Base-by-base conservation (phyloP, 176 grass and related monocot species). In the Avena insularis region DNA sequence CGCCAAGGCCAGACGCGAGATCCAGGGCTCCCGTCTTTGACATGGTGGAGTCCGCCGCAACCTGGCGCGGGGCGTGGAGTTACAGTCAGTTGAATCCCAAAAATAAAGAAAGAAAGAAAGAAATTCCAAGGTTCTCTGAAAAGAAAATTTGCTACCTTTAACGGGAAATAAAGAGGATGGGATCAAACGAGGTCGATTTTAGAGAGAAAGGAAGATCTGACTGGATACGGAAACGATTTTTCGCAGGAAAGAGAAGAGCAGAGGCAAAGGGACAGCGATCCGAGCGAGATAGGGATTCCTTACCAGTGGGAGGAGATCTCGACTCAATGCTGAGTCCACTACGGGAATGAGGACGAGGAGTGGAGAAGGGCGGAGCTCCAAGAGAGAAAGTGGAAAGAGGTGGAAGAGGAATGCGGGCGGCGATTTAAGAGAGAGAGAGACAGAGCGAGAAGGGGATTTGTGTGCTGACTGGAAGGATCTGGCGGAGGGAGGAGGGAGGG, bases 1-100 rank as follows among this genome's bases (percentile, higher is more conserved):
- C 92, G 71, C 92, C 92, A 12, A 93, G 35, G 75, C 83, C 92
- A 10, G 84, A 81, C 11, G 92, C 92, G 75, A 93, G 92, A 91
- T 93, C 92, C 70, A 93, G 15, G 19, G 92, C 76, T 25, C 89
- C 89, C 48, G 83, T 4, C 84, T 81, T 93, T 33, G 92, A 93
- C 92, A 91, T 93, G 35, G 71, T 25, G 63, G 19, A 33, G 48
- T 77, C 79, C 7, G 72, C 45, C 13, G 56, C 40, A 54, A 36
- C 23, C 66, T 38, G 66, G 71, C 13, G 21, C 23, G 47, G 23
- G 8, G 48, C 13, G 73, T 76, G 48, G 48, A 19, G 13, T 7
- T 9, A 17, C 31, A 69, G 33, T 69, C 40, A 43, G 40, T 43
- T 43, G 40, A 43, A 43, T 43, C 40, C 40, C 6, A 43, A 43